Evolutionary conservation across 106 monocot species (phyloP), one percentile per base, ranked within the genome.

Genomic region (Apostasia ramifera): DNA sequence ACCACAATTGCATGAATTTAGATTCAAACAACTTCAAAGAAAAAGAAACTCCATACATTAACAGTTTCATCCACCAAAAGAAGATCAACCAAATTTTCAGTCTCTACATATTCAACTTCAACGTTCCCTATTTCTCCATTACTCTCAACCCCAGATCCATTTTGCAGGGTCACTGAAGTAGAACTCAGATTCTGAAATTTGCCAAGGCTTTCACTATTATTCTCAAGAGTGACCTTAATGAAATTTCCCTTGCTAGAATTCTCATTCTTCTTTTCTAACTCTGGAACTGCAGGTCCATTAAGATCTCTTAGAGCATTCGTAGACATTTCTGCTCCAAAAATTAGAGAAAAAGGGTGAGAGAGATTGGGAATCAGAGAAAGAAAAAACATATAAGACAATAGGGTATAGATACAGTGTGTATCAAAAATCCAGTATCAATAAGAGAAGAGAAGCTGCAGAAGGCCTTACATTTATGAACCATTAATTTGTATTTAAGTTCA

Each of bases 91-190:
- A 97, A 73, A 57, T 81, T 87, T 68, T 97, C 92, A 69, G 89
- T 83, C 5, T 92, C 89, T 75, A 87, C 83, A 50, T 97, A 97
- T 77, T 97, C 97, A 47, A 97, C 83, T 78, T 97, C 97, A 58
- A 54, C 8, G 67, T 6, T 86, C 66, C 57, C 81, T 48, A 53
- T 59, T 44, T 85, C 92, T 52, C 69, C 80, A 73, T 79, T 82
- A 72, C 59, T 74, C 47, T 53, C 76, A 55, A 44, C 59, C 57
- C 55, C 55, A 72, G 41, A 61, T 41, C 74, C 78, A 57, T 76
- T 82, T 47, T 42, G 11, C 66, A 58, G 2, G 11, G 71, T 26
- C 14, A 70, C n/a, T 37, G 81, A 63, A 12, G 51, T 10, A 52
- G 71, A 62, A 66, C 47, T n/a, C 49, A 72, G 73, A 45, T 45